Conservation (phyloP, 768 basidiomycete species). For the Psilocybe azurescens region DNA sequence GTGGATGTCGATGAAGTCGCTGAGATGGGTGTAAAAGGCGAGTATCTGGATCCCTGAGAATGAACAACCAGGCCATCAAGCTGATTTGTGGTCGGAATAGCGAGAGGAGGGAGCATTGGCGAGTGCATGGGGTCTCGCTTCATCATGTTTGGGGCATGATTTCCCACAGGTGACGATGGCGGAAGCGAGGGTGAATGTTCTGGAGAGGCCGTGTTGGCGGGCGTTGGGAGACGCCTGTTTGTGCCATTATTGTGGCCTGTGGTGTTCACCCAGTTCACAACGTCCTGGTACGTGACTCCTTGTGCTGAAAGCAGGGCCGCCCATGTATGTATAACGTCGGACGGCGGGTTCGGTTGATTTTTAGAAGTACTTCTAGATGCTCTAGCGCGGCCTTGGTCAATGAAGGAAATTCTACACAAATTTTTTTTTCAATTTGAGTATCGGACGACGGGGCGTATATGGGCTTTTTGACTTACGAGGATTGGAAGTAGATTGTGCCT, state of each 20-base stretch:
- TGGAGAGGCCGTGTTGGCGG: conserved; percentile 22
- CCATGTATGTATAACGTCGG: conserved; percentile 35
- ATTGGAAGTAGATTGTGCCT: neutral
- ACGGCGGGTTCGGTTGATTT: conserved; percentile 27
- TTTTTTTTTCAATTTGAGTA: neutral
- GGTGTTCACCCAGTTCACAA: conserved; percentile 2
- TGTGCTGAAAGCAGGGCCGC: conserved; percentile 27
- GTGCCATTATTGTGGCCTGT: neutral
- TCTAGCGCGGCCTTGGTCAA: conserved; percentile 26
- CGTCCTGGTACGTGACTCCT: conserved; percentile 7
- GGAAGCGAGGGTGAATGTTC: conserved; percentile 4
- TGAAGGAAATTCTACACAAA: conserved; percentile 21
- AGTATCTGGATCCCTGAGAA: neutral
- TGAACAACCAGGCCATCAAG: neutral
- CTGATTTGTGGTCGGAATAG: neutral
- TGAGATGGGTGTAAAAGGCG: neutral
- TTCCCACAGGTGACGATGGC: neutral
- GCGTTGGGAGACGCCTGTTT: conserved; percentile 22
- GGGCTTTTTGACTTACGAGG: neutral
- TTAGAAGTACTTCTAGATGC: conserved; percentile 27
- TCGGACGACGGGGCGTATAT: neutral
- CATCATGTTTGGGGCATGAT: neutral
- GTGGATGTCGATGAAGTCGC: neutral
- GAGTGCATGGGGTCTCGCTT: neutral
- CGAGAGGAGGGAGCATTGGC: neutral